A percentile compares a stretch with the other conserved stretches of the same genome.
phyloP scores from a whole-genome alignment of 139 green algal species.

The Edaphochlamys debaryana region DNA sequence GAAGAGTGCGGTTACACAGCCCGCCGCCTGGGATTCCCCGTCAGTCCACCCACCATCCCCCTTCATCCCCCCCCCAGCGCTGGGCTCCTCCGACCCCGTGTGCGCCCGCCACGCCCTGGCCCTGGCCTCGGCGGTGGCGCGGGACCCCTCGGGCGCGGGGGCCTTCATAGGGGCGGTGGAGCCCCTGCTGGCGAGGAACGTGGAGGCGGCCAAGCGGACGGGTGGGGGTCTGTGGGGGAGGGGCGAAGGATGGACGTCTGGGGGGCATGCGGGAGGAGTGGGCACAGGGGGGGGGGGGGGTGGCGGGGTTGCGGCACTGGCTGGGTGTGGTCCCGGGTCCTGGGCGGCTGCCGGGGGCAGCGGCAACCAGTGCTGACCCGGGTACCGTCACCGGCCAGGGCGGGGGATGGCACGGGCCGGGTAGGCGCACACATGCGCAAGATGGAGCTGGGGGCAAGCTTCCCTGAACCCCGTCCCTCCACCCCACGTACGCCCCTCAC shows the following conservation, averaged over 20 bases:
- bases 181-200: conserved; percentile 52
- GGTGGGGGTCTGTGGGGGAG: conserved; percentile 8
- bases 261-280: too few relatives aligned
- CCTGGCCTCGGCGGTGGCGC: conserved; percentile 63
- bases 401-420: too few relatives aligned
- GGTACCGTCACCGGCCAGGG: too few relatives aligned
- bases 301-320: too few relatives aligned
- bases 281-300: too few relatives aligned
- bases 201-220: conserved; percentile 54
- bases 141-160: conserved; percentile 36
- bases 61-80: conserved; percentile 29
- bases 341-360: neutral
- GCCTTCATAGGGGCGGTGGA: conserved; percentile 49
- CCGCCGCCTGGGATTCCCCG: neutral
- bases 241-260: neutral
- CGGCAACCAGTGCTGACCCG: neutral
- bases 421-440: too few relatives aligned
- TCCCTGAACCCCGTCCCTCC: neutral
- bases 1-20: neutral
- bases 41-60: neutral
- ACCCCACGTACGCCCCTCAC: neutral
- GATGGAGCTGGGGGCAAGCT: too few relatives aligned
- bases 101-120: conserved; percentile 80
- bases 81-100: conserved; percentile 68
- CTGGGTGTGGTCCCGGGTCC: neutral